phyloP scores from a whole-genome alignment of 2,329 filamentous ascomycete species.

The Curvularia hawaiiensis region DNA sequence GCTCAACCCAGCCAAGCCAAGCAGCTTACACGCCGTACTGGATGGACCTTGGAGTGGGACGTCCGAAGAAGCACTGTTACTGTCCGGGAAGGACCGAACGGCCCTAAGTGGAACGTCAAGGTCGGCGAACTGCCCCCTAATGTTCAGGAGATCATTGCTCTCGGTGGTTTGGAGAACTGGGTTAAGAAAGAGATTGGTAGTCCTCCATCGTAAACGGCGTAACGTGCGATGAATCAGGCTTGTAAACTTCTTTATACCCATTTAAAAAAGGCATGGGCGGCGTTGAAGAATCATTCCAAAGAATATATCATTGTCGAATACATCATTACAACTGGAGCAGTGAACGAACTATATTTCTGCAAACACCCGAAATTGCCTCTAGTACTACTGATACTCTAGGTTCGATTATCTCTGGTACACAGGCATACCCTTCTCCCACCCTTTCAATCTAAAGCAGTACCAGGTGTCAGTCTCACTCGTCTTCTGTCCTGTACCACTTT shows the following conservation, averaged over 20 bases:
- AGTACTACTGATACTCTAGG: background rate
- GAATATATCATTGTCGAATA: slow-evolving; percentile 1
- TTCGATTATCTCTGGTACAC: slow-evolving; percentile 14
- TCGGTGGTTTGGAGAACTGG: slow-evolving; percentile 82
- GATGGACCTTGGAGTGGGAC: slow-evolving; percentile 86
- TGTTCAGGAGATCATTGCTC: slow-evolving; percentile 67
- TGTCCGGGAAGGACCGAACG: slow-evolving; percentile 71
- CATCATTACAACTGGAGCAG: background rate
- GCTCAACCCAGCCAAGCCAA: slow-evolving; percentile 55
- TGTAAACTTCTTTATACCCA: slow-evolving; percentile 16
- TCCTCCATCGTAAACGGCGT: slow-evolving; percentile 20
- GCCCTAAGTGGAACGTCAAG: slow-evolving; percentile 75
- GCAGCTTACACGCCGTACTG: slow-evolving; percentile 71
- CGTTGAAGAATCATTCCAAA: slow-evolving; percentile 8
- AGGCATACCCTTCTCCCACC: slow-evolving; percentile 28
- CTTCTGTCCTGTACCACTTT: slow-evolving; percentile 21
- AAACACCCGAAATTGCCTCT: slow-evolving; percentile 1
- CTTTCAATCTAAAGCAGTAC: slow-evolving; percentile 30
- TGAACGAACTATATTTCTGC: background rate
- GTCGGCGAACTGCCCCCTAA: slow-evolving; percentile 84
- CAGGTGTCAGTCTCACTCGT: slow-evolving; percentile 32
- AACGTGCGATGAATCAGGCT: background rate
- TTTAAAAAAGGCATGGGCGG: slow-evolving; percentile 13
- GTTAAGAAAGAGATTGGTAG: slow-evolving; percentile 70
- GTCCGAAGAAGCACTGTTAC: slow-evolving; percentile 72